These are phyloP conservation scores for Claviceps capensis DNA, from an alignment of 2,329 filamentous ascomycete genomes.

Conservation along the genomic window DNA sequence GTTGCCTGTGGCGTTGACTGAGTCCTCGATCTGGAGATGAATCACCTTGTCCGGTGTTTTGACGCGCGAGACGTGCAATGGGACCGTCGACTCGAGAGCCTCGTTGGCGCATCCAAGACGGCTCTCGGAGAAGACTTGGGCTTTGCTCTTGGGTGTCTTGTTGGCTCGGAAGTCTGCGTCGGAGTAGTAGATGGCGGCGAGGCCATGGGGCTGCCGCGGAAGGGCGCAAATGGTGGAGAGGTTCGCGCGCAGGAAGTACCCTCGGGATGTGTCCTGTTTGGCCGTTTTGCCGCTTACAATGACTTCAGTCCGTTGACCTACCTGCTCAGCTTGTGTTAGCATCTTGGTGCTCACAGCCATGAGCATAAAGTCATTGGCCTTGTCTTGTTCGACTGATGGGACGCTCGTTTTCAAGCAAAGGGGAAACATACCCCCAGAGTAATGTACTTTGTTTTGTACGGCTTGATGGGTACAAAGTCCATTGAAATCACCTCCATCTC, in stretches of 20 bases:
- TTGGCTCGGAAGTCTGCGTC: neutral
- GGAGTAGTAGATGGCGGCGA: neutral
- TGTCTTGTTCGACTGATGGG: no score
- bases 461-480: slow-evolving; percentile 45
- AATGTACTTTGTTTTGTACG: slow-evolving; percentile 29
- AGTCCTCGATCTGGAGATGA: neutral
- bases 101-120: neutral
- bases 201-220: neutral
- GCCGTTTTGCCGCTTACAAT: slow-evolving; percentile 25
- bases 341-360: no score
- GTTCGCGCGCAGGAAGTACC: neutral
- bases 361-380: no score
- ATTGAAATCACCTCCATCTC: slow-evolving; percentile 40
- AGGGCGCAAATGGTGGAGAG: neutral
- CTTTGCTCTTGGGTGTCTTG: neutral
- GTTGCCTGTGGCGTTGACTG: neutral
- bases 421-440: neutral
- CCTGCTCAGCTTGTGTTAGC: slow-evolving; percentile 6
- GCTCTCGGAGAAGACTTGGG: neutral
- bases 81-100: neutral
- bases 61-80: neutral
- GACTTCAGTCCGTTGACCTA: slow-evolving; percentile 32
- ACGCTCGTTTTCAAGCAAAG: neutral
- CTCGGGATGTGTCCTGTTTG: neutral
- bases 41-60: neutral